Percentiles rank a stretch among this genome's conserved stretches.
These are phyloP conservation scores for Recurvomyces mirabilis DNA, from an alignment of 495 filamentous ascomycete genomes.

Conservation along the genomic window DNA sequence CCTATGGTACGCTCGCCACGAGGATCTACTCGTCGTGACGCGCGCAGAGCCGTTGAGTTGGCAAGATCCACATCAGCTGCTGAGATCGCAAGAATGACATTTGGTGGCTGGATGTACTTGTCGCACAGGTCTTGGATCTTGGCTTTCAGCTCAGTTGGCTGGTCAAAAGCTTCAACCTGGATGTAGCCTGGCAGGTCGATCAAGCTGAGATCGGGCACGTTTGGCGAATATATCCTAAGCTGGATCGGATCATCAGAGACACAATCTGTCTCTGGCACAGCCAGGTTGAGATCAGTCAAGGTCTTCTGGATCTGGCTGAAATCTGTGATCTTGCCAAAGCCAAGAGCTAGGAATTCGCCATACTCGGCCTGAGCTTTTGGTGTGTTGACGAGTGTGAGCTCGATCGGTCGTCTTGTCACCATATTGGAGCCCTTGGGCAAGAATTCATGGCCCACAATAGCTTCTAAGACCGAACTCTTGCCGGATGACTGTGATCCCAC, in stretches of 20 bases:
- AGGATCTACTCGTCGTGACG: slow-evolving; percentile 85
- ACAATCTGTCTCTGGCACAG: slow-evolving; percentile 79
- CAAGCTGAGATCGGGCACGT: slow-evolving; percentile 88
- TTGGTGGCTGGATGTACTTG: slow-evolving; percentile 93
- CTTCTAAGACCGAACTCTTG: slow-evolving; percentile 94
- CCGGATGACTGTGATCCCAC: slow-evolving; percentile 97
- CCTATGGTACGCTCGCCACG: slow-evolving; percentile 93
- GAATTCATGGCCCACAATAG: slow-evolving; percentile 97
- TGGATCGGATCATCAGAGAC: slow-evolving; percentile 96
- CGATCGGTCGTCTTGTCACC: slow-evolving; percentile 93
- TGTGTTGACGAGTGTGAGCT: slow-evolving; percentile 92
- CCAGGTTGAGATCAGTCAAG: slow-evolving; percentile 86
- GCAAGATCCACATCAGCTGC: slow-evolving; percentile 95
- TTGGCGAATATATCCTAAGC: slow-evolving; percentile 85
- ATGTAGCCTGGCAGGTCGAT: slow-evolving; percentile 98
- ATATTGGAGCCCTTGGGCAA: slow-evolving; percentile 96
- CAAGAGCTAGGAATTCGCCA: slow-evolving; percentile 90
- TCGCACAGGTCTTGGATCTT: slow-evolving; percentile 96
- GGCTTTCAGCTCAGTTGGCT: slow-evolving; percentile 82
- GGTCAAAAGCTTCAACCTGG: slow-evolving; percentile 81
- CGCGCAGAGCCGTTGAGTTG: slow-evolving; percentile 86
- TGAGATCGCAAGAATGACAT: slow-evolving; percentile 94
- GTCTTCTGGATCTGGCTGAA: slow-evolving; percentile 88
- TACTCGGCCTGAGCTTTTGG: slow-evolving; percentile 84
- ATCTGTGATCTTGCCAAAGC: slow-evolving; percentile 81